Conservation (phyloP, 2,329 filamentous ascomycete species). For the Scedosporium boydii region DNA sequence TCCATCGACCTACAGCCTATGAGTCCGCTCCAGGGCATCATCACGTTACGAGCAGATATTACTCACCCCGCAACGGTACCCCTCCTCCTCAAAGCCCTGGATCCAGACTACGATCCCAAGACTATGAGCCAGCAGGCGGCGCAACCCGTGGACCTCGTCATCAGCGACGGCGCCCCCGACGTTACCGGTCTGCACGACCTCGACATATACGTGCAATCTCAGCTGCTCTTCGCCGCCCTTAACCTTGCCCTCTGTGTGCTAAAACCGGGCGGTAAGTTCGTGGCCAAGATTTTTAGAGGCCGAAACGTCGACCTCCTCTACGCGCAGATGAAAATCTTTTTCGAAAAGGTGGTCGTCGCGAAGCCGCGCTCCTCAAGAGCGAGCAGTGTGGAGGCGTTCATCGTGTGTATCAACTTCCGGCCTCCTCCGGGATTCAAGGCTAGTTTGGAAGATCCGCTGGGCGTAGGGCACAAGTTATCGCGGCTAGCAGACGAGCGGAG, state of each 20-base stretch:
- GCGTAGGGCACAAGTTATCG: constrained; percentile 47
- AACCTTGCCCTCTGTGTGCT: constrained; percentile 91
- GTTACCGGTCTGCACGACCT: constrained; percentile 95
- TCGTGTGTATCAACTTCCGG: constrained; percentile 84
- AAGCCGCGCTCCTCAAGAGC: constrained; percentile 93
- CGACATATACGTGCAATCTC: constrained; percentile 95
- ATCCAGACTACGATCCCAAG: constrained; percentile 53
- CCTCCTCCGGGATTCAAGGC: constrained; percentile 69
- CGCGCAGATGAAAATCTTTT: constrained; percentile 86
- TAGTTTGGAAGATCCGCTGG: constrained; percentile 66
- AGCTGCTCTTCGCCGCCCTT: constrained; percentile 86
- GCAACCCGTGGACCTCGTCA: constrained; percentile 81
- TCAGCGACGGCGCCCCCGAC: constrained; percentile 92
- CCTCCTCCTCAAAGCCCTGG: constrained; percentile 74
- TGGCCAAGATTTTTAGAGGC: constrained; percentile 94
- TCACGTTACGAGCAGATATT: constrained; percentile 87
- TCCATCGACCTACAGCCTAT: constrained; percentile 95
- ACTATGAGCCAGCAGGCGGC: constrained; percentile 39
- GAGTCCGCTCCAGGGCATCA: constrained; percentile 85
- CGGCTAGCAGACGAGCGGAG: constrained; percentile 36
- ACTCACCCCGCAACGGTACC: constrained; percentile 94
- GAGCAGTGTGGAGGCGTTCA: constrained; percentile 92
- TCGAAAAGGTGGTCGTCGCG: constrained; percentile 74
- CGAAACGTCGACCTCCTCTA: constrained; percentile 94
- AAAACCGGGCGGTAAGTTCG: constrained; percentile 87